Evolutionary conservation across 2,329 filamentous ascomycete species (phyloP), one percentile per base, ranked within the genome.

Genomic region (Diaporthe nobilis): DNA sequence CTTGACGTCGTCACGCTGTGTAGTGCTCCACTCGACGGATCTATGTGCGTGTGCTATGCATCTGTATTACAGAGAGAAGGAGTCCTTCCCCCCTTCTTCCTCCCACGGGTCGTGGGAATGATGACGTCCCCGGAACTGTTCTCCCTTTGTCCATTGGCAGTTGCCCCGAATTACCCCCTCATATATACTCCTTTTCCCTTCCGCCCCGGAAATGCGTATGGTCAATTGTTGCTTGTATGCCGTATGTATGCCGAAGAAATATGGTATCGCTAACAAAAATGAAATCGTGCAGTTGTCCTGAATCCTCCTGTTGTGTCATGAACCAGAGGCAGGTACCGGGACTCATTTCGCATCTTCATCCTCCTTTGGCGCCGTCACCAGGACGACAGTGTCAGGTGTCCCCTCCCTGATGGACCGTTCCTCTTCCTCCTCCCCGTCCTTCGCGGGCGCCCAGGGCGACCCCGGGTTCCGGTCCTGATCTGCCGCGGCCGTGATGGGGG

Each of bases 351-450:
- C 42, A 20, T 63, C 72, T 8, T 74, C 44, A 5, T 34, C 71
- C 47, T 73, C 44, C 44, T 22, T 22, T 20, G 42, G 75, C 39
- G 63, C 44, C 49, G 55, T 73, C 61, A 73, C 75, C 49, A 77
- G 47, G 39, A 77, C 57, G 31, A 77, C 55, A n/a, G 75, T 77
- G 51, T 77, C 70, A 25, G 70, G 73, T 1, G 75, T 75, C 25
- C 37, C 63, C 49, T 58, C 63, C 22, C 60, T 68, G 9, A 42
- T 44, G 3, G 57, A 70, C 20, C 63, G 55, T 2, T 61, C 34
- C 3, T 71, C 47, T 28, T 73, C 53, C 22, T n/a, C 31, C n/a
- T 42, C 57, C 6, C 9, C 31, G 31, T 53, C 65, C n/a, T 17
- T 17, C n/a, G 9, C 25, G n/a, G 42, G 9, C 17, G n/a, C 37